These are phyloP conservation scores for Colletotrichum plurivorum DNA, from an alignment of 2,329 filamentous ascomycete genomes.

Conservation along the genomic window DNA sequence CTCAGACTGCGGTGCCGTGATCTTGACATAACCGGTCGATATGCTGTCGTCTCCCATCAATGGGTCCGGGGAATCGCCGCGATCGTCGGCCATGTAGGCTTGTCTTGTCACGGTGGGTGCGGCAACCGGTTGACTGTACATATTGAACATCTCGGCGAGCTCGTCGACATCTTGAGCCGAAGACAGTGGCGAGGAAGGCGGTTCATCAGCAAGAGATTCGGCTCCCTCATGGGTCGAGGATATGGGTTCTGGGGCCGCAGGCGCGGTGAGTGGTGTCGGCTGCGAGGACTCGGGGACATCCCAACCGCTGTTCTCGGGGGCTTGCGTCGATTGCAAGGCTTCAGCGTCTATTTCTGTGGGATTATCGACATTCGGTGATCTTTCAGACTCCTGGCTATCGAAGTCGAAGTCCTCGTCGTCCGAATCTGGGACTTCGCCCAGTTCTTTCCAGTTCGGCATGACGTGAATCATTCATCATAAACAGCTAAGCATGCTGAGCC, in stretches of 20 bases:
- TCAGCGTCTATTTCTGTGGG: not conserved
- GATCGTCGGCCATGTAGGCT: constrained; percentile 1
- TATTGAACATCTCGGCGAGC: constrained; percentile 41
- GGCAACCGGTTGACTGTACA: constrained; percentile 3
- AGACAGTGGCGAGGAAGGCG: constrained; percentile 53
- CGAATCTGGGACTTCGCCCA: constrained; percentile 66
- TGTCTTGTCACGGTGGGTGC: constrained; percentile 2
- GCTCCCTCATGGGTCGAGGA: not conserved
- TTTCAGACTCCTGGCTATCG: constrained; percentile 50
- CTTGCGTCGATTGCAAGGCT: constrained; percentile 28
- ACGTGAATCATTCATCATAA: constrained; percentile 42
- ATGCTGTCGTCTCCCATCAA: constrained; percentile 50
- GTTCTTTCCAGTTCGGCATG: constrained; percentile 65
- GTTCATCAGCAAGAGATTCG: constrained; percentile 27
- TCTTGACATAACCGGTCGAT: constrained; percentile 54
- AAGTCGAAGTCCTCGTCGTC: constrained; percentile 64
- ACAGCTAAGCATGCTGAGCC: constrained; percentile 19
- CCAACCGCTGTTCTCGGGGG: constrained; percentile 50
- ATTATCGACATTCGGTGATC: constrained; percentile 9
- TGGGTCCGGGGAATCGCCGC: constrained; percentile 30
- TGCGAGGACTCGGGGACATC: constrained; percentile 52
- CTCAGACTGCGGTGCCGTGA: constrained; percentile 50
- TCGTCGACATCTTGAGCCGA: constrained; percentile 49
- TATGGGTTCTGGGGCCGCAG: not conserved
- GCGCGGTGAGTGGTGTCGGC: not conserved